Conservation (phyloP, 202 grass and related monocot species). For the Eragrostis tef region DNA sequence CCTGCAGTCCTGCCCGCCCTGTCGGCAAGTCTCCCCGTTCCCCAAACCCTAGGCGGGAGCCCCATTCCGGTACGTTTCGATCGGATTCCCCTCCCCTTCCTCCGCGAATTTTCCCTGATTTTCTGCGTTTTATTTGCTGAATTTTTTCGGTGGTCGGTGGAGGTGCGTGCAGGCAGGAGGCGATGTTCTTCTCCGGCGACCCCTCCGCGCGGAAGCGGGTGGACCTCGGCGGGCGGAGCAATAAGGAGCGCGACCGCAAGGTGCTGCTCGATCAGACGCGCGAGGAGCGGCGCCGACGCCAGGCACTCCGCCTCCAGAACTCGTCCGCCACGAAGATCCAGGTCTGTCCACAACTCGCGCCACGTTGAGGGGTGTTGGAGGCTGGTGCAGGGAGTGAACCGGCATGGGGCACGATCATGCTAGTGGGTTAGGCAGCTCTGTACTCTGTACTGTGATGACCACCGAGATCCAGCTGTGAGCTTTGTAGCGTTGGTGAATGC, state of each 20-base stretch:
- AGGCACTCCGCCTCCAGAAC: slow-evolving; percentile 66
- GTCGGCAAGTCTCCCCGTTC: background rate
- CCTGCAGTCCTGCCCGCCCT: too few species aligned
- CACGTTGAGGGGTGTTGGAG: background rate
- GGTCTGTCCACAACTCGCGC: slow-evolving; percentile 53
- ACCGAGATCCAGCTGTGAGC: slow-evolving; percentile 23
- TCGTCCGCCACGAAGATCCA: slow-evolving; percentile 85
- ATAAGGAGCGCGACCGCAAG: slow-evolving; percentile 92
- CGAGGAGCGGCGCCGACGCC: slow-evolving; percentile 74
- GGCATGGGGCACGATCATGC: background rate
- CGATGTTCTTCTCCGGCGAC: slow-evolving; percentile 92
- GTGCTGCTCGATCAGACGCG: slow-evolving; percentile 82
- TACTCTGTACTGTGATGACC: background rate
- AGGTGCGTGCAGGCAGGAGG: background rate
- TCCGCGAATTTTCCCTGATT: slow-evolving; percentile 4
- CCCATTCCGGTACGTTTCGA: slow-evolving; percentile 33
- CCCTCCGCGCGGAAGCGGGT: slow-evolving; percentile 73
- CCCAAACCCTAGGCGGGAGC: slow-evolving; percentile 28
- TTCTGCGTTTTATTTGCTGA: background rate
- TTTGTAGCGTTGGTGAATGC: background rate
- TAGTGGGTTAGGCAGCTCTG: slow-evolving; percentile 28
- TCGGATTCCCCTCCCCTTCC: background rate
- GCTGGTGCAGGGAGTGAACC: background rate
- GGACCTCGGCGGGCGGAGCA: slow-evolving; percentile 92
- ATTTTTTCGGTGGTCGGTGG: slow-evolving; percentile 16